Evolutionary conservation across 345 rosid genomes (phyloP).

Genomic region (Citrus medica): DNA sequence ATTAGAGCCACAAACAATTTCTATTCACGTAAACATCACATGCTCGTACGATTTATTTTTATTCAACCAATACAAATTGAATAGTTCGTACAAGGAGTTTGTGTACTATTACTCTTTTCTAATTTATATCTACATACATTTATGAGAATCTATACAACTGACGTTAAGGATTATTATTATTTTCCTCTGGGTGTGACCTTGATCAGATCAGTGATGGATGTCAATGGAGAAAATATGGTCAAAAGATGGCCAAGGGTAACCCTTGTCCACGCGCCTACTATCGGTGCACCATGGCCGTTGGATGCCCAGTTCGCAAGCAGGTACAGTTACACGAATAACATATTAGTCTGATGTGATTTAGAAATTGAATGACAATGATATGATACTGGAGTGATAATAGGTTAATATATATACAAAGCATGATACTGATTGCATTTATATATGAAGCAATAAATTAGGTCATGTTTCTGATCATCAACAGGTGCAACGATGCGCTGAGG

Average conservation of each 20-base stretch:
- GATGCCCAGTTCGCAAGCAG: conserved; percentile 94
- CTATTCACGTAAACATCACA: too few relatives aligned
- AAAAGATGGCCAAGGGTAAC: conserved; percentile 83
- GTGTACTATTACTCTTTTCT: too few relatives aligned
- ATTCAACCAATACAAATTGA: too few relatives aligned
- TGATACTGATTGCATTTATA: background rate
- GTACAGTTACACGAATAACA: conserved; percentile 23
- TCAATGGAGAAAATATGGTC: conserved; percentile 97
- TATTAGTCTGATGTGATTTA: too few relatives aligned
- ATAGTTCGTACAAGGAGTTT: too few relatives aligned
- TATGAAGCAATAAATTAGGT: background rate
- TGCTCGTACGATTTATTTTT: too few relatives aligned
- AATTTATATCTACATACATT: background rate
- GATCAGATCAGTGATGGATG: conserved; percentile 83
- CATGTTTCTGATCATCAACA: conserved; percentile 10
- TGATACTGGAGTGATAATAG: too few relatives aligned
- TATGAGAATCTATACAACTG: background rate
- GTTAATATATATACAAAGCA: too few relatives aligned
- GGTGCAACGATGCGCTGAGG: conserved; percentile 95
- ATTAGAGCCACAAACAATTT: too few relatives aligned
- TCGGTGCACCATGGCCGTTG: conserved; percentile 71
- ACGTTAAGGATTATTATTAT: background rate
- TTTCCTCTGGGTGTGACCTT: background rate
- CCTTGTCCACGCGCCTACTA: conserved; percentile 97
- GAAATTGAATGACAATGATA: too few relatives aligned